Evolutionary conservation across 2,329 filamentous ascomycete species (phyloP).

Genomic region (Geosmithia morbida): DNA sequence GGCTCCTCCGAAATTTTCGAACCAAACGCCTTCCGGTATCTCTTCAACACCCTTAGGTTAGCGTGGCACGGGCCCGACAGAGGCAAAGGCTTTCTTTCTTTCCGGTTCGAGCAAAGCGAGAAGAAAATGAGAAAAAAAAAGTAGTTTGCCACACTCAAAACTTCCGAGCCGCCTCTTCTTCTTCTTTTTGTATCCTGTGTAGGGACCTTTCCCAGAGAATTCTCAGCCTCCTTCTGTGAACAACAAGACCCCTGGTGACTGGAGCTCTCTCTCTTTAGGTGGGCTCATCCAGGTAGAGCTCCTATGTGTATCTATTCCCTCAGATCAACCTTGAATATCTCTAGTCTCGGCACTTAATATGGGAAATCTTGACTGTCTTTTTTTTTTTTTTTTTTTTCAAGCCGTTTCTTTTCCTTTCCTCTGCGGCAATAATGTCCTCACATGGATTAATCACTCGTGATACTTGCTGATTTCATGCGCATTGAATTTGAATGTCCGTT

Average conservation of each 20-base stretch:
- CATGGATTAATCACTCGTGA: no score
- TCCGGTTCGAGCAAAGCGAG: not conserved
- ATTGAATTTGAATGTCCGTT: no score
- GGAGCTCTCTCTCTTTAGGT: not conserved
- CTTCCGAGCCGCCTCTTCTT: not conserved
- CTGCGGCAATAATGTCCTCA: no score
- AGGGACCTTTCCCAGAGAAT: not conserved
- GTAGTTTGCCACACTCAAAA: not conserved
- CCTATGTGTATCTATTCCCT: no score
- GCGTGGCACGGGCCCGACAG: not conserved
- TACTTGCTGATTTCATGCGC: no score
- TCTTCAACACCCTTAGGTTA: not conserved
- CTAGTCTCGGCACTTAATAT: no score
- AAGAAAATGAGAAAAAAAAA: not conserved
- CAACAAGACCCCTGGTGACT: not conserved
- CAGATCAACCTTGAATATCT: no score
- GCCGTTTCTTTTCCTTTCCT: no score
- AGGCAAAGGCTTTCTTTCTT: not conserved
- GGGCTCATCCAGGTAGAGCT: no score
- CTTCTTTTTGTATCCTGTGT: no score
- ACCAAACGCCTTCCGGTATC: not conserved
- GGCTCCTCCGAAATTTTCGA: not conserved
- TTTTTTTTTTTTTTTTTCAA: no score
- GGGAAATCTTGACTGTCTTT: no score
- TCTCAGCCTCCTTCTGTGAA: not conserved